Base-by-base conservation (phyloP, 345 rosid genomes). In the Eucalyptus sp. region DNA sequence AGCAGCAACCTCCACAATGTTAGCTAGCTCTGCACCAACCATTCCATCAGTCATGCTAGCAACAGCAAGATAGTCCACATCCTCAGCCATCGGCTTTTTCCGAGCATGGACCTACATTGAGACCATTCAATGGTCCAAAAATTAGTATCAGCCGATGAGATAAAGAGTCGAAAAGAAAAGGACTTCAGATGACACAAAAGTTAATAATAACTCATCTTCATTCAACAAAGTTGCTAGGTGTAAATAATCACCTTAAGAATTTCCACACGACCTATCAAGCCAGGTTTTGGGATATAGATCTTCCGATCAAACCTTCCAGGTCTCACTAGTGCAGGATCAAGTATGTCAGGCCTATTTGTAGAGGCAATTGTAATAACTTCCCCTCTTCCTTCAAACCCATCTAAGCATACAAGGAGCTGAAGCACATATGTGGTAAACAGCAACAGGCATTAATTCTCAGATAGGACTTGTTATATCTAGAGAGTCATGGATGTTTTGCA, bases 11-110 rank as follows among this genome's bases (percentile, higher is more conserved):
- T 97, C 99, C 66, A 97, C 92, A 86, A 97, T 96, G 93, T 97
- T 97, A 50, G 99, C 98, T 88, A 97, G 95, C 94, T 97, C 99
- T 27, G 99, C 99, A 91, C 99, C 99, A 92, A 97, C 99, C 99
- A 97, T 97, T 89, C 98, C 99, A 90, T 96, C 98, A 44, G 98
- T 96, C 95, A 96, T 94, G 90, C 97, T 92, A 88, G 98, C 98
- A 90, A 97, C 97, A 88, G 98, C 98, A 97, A 94, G 89, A 88
- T 96, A 95, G 94, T 96, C 99, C 88, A 97, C 94, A 96, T 97
- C 98, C 87, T 95, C 97, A 68, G 99, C 98, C 97, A 97, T 95
- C 43, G 99, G 97, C 93, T 97, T 97, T 92, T 94, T 97, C 64
- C 98, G 95, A 91, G 99, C 98, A 95, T 97, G 99, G 90, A 97